Evolutionary conservation across 306 rosid species (phyloP).

Genomic region (Vigna unguiculata): DNA sequence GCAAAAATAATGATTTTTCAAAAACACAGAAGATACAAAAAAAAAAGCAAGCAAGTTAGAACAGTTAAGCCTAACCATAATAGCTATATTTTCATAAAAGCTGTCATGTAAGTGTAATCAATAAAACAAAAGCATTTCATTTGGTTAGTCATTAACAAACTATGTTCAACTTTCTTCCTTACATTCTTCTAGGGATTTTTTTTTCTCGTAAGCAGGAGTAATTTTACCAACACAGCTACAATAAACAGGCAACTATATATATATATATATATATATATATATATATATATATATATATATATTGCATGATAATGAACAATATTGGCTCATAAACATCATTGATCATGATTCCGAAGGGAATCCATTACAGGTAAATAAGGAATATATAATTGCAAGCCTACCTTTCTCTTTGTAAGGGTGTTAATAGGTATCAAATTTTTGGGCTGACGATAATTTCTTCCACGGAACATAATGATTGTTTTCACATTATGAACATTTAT

Average conservation of each 20-base stretch:
- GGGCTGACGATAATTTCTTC: conserved; percentile 97
- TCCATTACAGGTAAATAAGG: conserved; percentile 1
- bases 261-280: conserved; percentile 2
- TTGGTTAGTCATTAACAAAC: conserved; percentile 1
- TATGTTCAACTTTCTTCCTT: not conserved
- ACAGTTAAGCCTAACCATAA: conserved; percentile 25
- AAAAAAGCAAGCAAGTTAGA: not conserved
- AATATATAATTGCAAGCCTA: conserved; percentile 43
- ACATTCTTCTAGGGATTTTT: not conserved
- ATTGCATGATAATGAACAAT: conserved; percentile 30
- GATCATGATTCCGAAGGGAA: not conserved
- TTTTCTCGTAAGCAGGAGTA: not conserved
- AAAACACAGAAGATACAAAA: not conserved
- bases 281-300: not conserved
- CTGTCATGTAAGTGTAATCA: conserved; percentile 21
- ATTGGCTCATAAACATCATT: not conserved
- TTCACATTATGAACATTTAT: conserved; percentile 83
- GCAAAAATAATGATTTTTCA: not conserved
- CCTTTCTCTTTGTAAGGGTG: conserved; percentile 99
- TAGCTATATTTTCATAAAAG: conserved; percentile 6
- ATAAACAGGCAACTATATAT: not conserved
- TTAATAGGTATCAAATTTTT: conserved; percentile 93
- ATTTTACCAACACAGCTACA: conserved; percentile 32
- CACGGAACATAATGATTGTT: conserved; percentile 98
- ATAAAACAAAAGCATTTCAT: conserved; percentile 17